These are phyloP conservation scores for Musa balbisiana DNA, from an alignment of 202 grass and related monocot species.

Conservation along the genomic window DNA sequence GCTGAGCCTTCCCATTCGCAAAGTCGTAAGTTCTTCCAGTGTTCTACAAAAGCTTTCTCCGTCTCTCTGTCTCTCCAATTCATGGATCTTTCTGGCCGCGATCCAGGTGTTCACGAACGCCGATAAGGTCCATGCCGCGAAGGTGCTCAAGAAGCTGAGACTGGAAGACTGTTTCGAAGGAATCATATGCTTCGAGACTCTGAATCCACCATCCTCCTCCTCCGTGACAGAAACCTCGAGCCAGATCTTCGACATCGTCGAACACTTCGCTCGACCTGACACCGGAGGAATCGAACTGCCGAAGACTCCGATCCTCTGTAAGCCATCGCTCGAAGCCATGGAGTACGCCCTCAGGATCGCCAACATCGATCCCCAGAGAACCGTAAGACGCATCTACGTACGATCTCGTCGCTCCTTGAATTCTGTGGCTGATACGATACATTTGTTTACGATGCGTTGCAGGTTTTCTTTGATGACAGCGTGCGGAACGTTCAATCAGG, in stretches of 20 bases:
- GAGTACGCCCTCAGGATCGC: slow-evolving; percentile 68
- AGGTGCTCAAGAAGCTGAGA: slow-evolving; percentile 61
- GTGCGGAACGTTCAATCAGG: slow-evolving; percentile 75
- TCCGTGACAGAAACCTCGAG: background rate
- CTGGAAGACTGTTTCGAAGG: slow-evolving; percentile 96
- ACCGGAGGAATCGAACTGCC: slow-evolving; percentile 38
- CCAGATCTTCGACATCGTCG: slow-evolving; percentile 72
- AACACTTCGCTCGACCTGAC: slow-evolving; percentile 38
- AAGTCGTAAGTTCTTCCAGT: slow-evolving; percentile 39
- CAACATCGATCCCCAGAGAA: slow-evolving; percentile 65
- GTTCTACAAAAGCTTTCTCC: background rate
- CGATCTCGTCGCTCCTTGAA: background rate
- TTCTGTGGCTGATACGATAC: background rate
- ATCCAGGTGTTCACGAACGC: slow-evolving; percentile 91
- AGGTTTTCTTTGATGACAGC: slow-evolving; percentile 99
- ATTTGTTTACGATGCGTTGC: background rate
- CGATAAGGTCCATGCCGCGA: slow-evolving; percentile 60
- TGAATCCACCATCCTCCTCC: slow-evolving; percentile 56
- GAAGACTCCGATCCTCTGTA: slow-evolving; percentile 80
- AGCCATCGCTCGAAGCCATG: slow-evolving; percentile 79
- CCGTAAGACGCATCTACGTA: slow-evolving; percentile 29
- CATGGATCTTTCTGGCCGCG: no score
- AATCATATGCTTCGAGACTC: slow-evolving; percentile 99
- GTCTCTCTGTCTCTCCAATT: background rate
- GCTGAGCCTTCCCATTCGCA: slow-evolving; percentile 71